Conservation (phyloP, 495 filamentous ascomycete genomes). For the Annulohypoxylon maeteangense region DNA sequence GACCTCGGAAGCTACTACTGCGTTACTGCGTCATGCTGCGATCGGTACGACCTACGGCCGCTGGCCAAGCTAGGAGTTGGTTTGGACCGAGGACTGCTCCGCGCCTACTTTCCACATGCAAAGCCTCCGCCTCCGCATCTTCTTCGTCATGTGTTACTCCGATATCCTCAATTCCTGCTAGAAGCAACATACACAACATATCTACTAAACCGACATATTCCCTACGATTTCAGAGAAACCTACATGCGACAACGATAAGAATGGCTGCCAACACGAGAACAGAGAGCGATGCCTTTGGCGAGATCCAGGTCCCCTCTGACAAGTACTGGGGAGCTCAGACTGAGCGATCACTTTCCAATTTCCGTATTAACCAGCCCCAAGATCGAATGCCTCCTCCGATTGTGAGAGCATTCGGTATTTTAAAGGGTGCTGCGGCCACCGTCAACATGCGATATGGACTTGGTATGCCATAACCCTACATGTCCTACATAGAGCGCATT, state of each 20-base stretch:
- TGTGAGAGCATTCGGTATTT: constrained; percentile 92
- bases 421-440: constrained; percentile 95
- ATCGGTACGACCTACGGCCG: constrained; percentile 55
- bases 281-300: constrained; percentile 97
- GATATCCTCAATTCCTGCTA: constrained; percentile 30
- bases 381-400: constrained; percentile 97
- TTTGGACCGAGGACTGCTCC: constrained; percentile 55
- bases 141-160: constrained; percentile 34
- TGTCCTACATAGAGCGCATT: constrained; percentile 20
- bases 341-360: constrained; percentile 95
- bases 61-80: constrained; percentile 49
- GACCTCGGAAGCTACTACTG: constrained; percentile 36
- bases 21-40: constrained; percentile 52
- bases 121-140: constrained; percentile 37
- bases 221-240: constrained; percentile 50
- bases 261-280: constrained; percentile 71
- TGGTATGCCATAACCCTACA: constrained; percentile 66
- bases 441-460: constrained; percentile 97
- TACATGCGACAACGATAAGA: constrained; percentile 60
- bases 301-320: constrained; percentile 89
- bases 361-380: constrained; percentile 98
- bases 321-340: constrained; percentile 99
- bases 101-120: constrained; percentile 55
- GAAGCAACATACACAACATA: constrained; percentile 12
- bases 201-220: constrained; percentile 38